These are phyloP conservation scores for Dalbergia cultrata DNA, from an alignment of 306 rosid genomes.

Conservation along the genomic window DNA sequence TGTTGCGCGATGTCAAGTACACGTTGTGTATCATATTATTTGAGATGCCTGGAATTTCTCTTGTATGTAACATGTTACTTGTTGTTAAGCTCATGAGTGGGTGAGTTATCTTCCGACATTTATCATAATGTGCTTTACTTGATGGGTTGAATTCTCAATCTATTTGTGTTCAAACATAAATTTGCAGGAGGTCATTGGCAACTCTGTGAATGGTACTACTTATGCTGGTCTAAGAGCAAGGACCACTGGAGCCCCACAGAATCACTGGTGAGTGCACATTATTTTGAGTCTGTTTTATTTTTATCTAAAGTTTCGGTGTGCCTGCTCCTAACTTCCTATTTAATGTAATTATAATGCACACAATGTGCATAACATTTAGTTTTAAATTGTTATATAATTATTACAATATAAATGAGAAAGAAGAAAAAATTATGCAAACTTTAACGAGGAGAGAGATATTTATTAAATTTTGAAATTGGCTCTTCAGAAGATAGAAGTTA, in stretches of 20 bases:
- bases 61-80: not conserved
- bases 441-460: too few relatives aligned
- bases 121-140: not conserved
- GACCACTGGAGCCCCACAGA: conserved; percentile 97
- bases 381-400: too few relatives aligned
- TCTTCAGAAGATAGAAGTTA: too few relatives aligned
- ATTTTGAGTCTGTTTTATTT: not conserved
- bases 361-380: too few relatives aligned
- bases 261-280: conserved; percentile 73
- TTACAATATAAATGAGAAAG: too few relatives aligned
- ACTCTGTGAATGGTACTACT: conserved; percentile 90
- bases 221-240: conserved; percentile 95
- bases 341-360: too few relatives aligned
- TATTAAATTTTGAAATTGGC: too few relatives aligned
- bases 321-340: too few relatives aligned
- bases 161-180: conserved; percentile 29
- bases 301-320: too few relatives aligned
- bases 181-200: conserved; percentile 87
- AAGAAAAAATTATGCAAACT: too few relatives aligned
- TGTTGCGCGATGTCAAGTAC: too few relatives aligned
- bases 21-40: not conserved
- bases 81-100: not conserved
- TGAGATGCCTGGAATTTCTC: not conserved
- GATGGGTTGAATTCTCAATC: conserved; percentile 3
- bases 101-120: not conserved